These are phyloP conservation scores for Haematococcus lacustris DNA, from an alignment of 139 green algal genomes.

Conservation along the genomic window DNA sequence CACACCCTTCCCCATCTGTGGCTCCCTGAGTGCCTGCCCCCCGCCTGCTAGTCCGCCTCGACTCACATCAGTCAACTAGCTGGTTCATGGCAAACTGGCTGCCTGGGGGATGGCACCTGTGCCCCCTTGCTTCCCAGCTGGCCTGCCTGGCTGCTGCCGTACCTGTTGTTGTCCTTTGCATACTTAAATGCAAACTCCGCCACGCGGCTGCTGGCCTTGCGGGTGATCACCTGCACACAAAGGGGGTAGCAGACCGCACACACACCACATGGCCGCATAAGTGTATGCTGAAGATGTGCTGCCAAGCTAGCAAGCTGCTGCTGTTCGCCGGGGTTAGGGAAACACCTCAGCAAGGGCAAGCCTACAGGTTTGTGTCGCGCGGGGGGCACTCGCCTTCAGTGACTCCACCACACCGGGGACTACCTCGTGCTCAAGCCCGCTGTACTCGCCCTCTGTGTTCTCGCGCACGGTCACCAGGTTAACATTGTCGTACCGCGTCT, in stretches of 20 bases:
- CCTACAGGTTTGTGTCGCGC: too few species aligned
- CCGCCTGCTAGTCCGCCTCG: too few species aligned
- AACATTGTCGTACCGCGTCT: conserved; percentile 90
- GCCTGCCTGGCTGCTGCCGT: too few species aligned
- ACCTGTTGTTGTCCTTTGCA: conserved; percentile 75
- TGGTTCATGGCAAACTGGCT: too few species aligned
- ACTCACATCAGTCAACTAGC: too few species aligned
- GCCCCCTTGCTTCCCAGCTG: too few species aligned
- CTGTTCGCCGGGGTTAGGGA: not conserved
- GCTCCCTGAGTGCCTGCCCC: too few species aligned
- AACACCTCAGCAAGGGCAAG: too few species aligned
- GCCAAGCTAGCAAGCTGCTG: not conserved
- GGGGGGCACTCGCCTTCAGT: conserved; percentile 67
- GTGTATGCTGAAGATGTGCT: not conserved
- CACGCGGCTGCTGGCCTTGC: conserved; percentile 70
- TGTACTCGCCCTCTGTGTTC: conserved; percentile 98
- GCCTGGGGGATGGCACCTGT: too few species aligned
- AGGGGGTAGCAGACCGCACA: too few species aligned
- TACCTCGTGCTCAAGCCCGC: conserved; percentile 90
- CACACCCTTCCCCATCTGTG: too few species aligned
- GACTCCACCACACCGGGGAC: conserved; percentile 89
- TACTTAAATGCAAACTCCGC: conserved; percentile 93
- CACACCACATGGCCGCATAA: too few species aligned
- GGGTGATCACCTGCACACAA: conserved; percentile 77
- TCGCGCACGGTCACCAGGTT: conserved; percentile 94